Percentiles rank a stretch among this genome's conserved stretches.
Conservation (phyloP, 2,329 filamentous ascomycete species). For the Westerdykella ornata region DNA sequence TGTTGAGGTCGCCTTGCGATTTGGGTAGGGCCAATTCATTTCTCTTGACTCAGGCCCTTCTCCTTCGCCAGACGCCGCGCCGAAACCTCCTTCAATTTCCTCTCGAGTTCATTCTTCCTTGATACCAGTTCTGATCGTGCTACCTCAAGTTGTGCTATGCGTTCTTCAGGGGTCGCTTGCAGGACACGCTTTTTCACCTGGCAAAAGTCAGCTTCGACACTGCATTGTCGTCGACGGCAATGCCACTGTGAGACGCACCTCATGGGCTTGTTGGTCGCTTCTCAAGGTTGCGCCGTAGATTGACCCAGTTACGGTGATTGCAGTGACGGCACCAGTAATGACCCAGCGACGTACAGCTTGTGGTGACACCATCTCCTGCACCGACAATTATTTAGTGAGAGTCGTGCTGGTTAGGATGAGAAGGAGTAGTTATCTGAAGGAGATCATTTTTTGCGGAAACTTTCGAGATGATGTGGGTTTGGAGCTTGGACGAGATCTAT, state of each 20-base stretch:
- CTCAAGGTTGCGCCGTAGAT: conserved; percentile 57
- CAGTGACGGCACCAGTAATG: conserved; percentile 50
- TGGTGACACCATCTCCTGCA: conserved; percentile 15
- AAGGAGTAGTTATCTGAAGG: too few species aligned
- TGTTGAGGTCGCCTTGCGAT: not conserved
- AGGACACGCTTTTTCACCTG: conserved; percentile 44
- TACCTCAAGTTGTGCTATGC: conserved; percentile 49
- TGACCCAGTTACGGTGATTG: conserved; percentile 52
- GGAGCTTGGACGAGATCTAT: not conserved
- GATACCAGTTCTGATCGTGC: conserved; percentile 45
- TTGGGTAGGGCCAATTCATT: not conserved
- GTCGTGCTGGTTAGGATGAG: too few species aligned
- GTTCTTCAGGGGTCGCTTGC: conserved; percentile 49
- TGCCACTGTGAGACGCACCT: conserved; percentile 40
- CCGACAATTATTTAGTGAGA: not conserved
- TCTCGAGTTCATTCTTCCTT: conserved; percentile 50
- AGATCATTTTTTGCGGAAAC: too few species aligned
- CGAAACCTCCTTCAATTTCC: conserved; percentile 43
- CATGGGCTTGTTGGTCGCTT: conserved; percentile 44
- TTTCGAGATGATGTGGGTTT: not conserved
- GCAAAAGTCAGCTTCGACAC: not conserved
- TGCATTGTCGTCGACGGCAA: not conserved
- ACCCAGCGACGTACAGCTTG: conserved; percentile 44
- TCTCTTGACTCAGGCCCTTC: conserved; percentile 1
- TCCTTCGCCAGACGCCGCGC: conserved; percentile 10